Percentiles rank a stretch among this genome's conserved stretches.
Evolutionary conservation across 495 filamentous ascomycete species (phyloP).

Genomic region (Trichoderma reesei): DNA sequence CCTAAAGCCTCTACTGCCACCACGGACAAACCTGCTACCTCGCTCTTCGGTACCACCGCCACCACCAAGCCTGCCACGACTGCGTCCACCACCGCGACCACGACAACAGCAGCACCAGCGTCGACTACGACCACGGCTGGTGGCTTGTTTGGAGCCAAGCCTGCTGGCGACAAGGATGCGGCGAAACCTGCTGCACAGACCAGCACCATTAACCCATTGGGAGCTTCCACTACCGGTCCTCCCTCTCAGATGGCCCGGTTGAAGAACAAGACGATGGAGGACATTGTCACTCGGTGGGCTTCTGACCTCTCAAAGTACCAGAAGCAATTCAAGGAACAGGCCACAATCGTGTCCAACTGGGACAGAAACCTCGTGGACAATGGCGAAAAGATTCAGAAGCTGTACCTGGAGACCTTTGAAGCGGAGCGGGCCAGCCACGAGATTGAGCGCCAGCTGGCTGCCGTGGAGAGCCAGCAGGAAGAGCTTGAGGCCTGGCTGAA

Average conservation of each 20-base stretch:
- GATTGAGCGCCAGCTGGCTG: constrained; percentile 78
- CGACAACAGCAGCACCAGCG: neutral
- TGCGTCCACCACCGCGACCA: neutral
- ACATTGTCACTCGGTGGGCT: constrained; percentile 98
- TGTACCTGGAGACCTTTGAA: constrained; percentile 79
- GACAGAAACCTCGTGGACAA: constrained; percentile 87
- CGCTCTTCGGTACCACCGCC: constrained; percentile 15
- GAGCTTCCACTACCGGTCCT: constrained; percentile 68
- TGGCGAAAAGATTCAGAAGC: constrained; percentile 78
- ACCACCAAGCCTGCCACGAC: constrained; percentile 16
- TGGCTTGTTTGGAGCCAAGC: constrained; percentile 17
- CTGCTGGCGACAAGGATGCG: constrained; percentile 10
- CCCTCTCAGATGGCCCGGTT: constrained; percentile 75
- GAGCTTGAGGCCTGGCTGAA: constrained; percentile 79
- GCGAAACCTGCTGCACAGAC: constrained; percentile 11
- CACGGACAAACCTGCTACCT: constrained; percentile 14
- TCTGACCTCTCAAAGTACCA: constrained; percentile 91
- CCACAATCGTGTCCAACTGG: constrained; percentile 78
- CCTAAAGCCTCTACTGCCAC: constrained; percentile 15
- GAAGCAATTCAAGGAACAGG: constrained; percentile 86
- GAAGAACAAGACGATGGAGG: constrained; percentile 98
- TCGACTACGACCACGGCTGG: constrained; percentile 9
- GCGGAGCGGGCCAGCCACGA: constrained; percentile 84
- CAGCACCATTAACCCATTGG: constrained; percentile 28
- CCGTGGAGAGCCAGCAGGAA: constrained; percentile 84